Base-by-base conservation (phyloP, 805 yeast genomes). In the Candida lessepsii region DNA sequence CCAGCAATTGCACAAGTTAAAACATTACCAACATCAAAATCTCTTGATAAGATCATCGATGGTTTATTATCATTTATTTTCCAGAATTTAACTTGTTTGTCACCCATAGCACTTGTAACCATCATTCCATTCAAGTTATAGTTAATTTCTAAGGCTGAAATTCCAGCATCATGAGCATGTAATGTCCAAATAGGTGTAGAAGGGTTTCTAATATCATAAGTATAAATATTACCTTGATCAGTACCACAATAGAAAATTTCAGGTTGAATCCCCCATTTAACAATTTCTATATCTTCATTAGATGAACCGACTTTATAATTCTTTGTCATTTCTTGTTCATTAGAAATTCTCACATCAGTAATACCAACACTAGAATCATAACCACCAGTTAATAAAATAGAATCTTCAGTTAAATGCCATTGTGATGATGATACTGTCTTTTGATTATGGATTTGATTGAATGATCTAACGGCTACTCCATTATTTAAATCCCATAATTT, bases 131-230 rank as follows among this genome's bases (percentile, higher is more conserved):
- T 81, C 23, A 88, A 59, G 56, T 69, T 76, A 18, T 59, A 57
- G 64, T 87, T 90, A 26, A 82, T 74, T 50, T 83, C 83, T 50
- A 93, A 73, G 2, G 91, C 73, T 4, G 96, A 83, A 46, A 93
- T 83, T 46, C 96, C 97, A 2, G 95, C 78, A 65, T 93, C 98
- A 60, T 93, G 99, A 2, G 98, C 98, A 62, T 93, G 96, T 51
- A 93, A 71, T 2, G 96, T 87, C 99, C 99, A 93, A 23, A 91
- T 54, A 14, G 97, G 90, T 48, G 74, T 75, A 33, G 72, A 74
- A 27, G 71, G 76, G 37, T 66, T 67, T 60, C 96, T 79, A 32
- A 87, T 83, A 61, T 91, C 99, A 54, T 84, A 91, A 46, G 91
- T 83, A 67, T 87, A 87, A 18, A 93, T 78, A 54, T 81, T 81